A percentile compares a stretch with the other conserved stretches of the same genome.
phyloP scores from a whole-genome alignment of 139 green algal species.

The Chlamydomonas asymmetrica region DNA sequence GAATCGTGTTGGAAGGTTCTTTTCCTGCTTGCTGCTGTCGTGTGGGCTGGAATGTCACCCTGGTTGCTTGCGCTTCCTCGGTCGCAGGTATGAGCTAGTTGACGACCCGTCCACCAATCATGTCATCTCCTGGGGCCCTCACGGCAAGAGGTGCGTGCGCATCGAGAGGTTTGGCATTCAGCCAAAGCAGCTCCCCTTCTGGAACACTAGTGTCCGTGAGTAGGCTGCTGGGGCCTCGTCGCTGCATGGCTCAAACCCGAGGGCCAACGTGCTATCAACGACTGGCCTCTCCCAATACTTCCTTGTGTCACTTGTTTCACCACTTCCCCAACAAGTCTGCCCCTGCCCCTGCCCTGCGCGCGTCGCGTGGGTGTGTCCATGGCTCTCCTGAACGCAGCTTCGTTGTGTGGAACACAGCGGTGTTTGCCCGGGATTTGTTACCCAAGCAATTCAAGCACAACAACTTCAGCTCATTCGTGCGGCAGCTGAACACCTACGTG shows the following conservation, averaged over 20 bases:
- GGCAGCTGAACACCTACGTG: constrained; percentile 97
- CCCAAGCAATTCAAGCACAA: constrained; percentile 97
- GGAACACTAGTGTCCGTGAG: too few relatives aligned
- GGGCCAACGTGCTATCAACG: too few relatives aligned
- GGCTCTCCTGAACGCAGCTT: too few relatives aligned
- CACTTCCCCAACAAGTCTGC: too few relatives aligned
- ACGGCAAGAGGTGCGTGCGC: constrained; percentile 74
- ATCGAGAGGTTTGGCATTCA: not conserved
- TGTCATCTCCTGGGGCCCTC: constrained; percentile 83
- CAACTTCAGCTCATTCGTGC: constrained; percentile 90
- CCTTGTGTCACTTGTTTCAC: too few relatives aligned
- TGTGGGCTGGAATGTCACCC: too few relatives aligned
- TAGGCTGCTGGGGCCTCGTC: too few relatives aligned
- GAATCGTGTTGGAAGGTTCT: not conserved
- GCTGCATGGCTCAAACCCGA: too few relatives aligned
- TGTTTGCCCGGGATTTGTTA: constrained; percentile 90
- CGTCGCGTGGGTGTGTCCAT: constrained; percentile 5
- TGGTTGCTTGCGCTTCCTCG: not conserved
- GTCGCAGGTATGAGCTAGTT: constrained; percentile 90
- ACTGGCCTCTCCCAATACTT: too few relatives aligned
- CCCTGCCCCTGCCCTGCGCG: too few relatives aligned
- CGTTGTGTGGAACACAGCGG: constrained; percentile 86
- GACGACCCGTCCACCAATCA: constrained; percentile 76
- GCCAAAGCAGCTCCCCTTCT: not conserved
- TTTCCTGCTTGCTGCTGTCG: not conserved